phyloP scores from a whole-genome alignment of 345 rosid species.

The Hibiscus tridactylites region DNA sequence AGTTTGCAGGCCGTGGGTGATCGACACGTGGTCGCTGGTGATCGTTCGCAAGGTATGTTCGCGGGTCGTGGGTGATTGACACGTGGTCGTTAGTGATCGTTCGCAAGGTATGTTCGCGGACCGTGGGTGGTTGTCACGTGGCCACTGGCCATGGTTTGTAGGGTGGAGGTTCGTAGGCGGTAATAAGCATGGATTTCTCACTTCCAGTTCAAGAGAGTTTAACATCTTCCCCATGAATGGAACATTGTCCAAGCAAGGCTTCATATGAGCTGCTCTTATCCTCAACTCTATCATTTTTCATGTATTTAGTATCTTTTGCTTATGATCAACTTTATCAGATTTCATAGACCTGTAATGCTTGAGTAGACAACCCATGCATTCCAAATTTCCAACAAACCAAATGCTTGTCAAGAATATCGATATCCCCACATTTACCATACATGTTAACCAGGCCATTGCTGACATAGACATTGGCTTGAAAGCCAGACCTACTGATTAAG shows the following conservation, averaged over 20 bases:
- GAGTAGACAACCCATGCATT: constrained; percentile 50
- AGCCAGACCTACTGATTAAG: constrained; percentile 29
- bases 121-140: too few species aligned
- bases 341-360: constrained; percentile 46
- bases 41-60: too few species aligned
- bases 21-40: too few species aligned
- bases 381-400: constrained; percentile 67
- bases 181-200: too few species aligned
- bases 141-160: too few species aligned
- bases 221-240: constrained; percentile 13
- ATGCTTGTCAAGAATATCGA: constrained; percentile 49
- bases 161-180: too few species aligned
- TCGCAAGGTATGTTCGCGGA: too few species aligned
- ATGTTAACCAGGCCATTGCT: constrained; percentile 65
- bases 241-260: constrained; percentile 58
- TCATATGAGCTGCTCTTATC: constrained; percentile 28
- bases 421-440: constrained; percentile 71
- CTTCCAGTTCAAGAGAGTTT: too few species aligned
- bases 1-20: too few species aligned
- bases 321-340: constrained; percentile 65
- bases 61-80: too few species aligned
- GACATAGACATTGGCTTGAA: constrained; percentile 41
- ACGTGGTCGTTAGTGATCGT: too few species aligned
- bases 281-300: not conserved
- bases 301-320: constrained; percentile 16